Percentiles rank a stretch among this genome's conserved stretches.
Conservation (phyloP, 2,329 filamentous ascomycete species). For the Pseudogymnoascus sp. region DNA sequence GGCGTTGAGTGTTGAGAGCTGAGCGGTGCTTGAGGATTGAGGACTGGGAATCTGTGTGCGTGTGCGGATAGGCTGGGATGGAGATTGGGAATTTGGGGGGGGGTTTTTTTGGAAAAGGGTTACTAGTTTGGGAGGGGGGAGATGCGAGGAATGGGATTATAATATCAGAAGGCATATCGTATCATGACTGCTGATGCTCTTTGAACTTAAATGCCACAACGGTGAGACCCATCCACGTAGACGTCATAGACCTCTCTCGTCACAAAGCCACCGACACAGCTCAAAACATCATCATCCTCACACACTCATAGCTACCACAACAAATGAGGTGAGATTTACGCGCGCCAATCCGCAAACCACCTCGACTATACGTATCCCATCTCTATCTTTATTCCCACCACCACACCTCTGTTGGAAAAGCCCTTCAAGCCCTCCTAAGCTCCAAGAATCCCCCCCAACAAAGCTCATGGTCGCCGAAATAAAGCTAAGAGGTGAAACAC, state of each 20-base stretch:
- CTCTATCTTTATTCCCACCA: background rate
- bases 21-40: too few relatives aligned
- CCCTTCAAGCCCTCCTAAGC: background rate
- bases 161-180: background rate
- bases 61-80: background rate
- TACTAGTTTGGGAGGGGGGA: background rate
- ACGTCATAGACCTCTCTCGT: background rate
- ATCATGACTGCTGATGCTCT: background rate
- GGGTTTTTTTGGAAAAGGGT: background rate
- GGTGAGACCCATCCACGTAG: background rate
- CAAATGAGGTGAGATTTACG: background rate
- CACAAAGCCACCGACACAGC: background rate
- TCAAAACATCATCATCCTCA: background rate
- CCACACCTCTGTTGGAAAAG: background rate
- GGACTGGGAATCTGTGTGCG: background rate
- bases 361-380: background rate
- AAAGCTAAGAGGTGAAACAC: background rate
- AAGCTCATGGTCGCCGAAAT: background rate
- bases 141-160: background rate
- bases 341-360: background rate
- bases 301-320: background rate
- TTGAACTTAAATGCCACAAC: background rate
- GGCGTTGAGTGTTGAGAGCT: slow-evolving; percentile 64
- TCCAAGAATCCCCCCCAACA: background rate
- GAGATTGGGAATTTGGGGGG: background rate